These are phyloP conservation scores for Wolfiporia cocos DNA, from an alignment of 1,284 basidiomycete species.

Conservation along the genomic window DNA sequence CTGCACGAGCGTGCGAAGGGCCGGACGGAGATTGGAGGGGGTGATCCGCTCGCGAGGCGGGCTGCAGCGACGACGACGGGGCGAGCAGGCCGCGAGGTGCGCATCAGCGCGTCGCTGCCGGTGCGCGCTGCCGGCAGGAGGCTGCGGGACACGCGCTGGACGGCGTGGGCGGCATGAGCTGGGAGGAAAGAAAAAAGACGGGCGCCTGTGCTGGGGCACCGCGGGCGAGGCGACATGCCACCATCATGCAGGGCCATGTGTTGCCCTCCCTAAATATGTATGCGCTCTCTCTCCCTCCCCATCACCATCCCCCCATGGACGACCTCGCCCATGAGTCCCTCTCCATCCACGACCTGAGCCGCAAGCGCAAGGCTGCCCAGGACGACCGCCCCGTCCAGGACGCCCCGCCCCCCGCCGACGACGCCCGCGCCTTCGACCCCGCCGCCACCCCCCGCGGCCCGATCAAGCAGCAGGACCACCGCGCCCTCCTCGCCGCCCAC, in stretches of 20 bases:
- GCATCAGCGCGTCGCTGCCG: background rate
- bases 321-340: slow-evolving; percentile 40
- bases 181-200: slow-evolving; percentile 6
- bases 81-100: too few relatives aligned
- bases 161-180: background rate
- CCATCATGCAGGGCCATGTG: slow-evolving; percentile 27
- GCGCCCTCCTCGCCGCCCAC: background rate
- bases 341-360: slow-evolving; percentile 32
- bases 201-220: slow-evolving; percentile 4
- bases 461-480: slow-evolving; percentile 19
- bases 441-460: slow-evolving; percentile 31
- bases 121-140: background rate
- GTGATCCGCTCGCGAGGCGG: slow-evolving; percentile 13
- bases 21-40: slow-evolving; percentile 10
- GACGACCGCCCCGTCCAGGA: slow-evolving; percentile 31
- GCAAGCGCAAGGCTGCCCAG: slow-evolving; percentile 51
- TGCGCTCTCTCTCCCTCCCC: slow-evolving; percentile 25
- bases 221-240: slow-evolving; percentile 9
- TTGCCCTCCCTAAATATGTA: slow-evolving; percentile 30
- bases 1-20: slow-evolving; percentile 10
- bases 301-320: slow-evolving; percentile 36
- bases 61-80: too few relatives aligned
- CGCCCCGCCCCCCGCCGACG: slow-evolving; percentile 23
- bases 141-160: background rate
- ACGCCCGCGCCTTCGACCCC: slow-evolving; percentile 18